Base-by-base conservation (phyloP, 176 grass and related monocot species). In the Themeda triandra region DNA sequence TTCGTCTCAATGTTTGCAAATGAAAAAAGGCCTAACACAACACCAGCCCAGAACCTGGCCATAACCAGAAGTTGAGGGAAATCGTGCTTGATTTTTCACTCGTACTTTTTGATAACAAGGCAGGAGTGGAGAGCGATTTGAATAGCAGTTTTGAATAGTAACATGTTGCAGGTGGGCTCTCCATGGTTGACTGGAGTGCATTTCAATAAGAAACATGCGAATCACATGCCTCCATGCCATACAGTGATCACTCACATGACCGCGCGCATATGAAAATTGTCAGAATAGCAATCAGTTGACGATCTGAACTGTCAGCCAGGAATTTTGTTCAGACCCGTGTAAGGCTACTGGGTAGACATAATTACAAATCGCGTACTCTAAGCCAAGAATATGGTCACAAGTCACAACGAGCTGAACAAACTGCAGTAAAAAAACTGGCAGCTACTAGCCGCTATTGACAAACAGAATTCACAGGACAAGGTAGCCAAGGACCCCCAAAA, bases 401-500 rank as follows among this genome's bases (percentile, higher is more conserved):
- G 24, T 63, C 13, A 30, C 62, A 41, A 68, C 13, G 24, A 32
- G 23, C 53, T 48, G 41, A 69, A 79, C n/a, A 31, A 69, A 42
- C 66, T 63, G 13, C 27, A 66, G 30, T 41, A 27, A 88, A 84
- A 84, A 70, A 80, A 76, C 42, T 76, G 82, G 48, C 49, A 76
- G 59, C 66, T 33, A 39, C 54, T 67, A 19, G 11, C 54, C 19
- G 35, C 82, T 82, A 49, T 35, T 25, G 21, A 80, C 42, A 35
- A 69, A 71, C 56, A 79, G 13, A 45, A 78, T 78, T 36, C 60
- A 83, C 79, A 87, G 10, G 18, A 69, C 25, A 46, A 25, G 48
- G 66, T 82, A 31, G 12, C 12, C 21, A 53, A 54, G 24, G 63
- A 10, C 6, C 1, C 9, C 8, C 35, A 31, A 48, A 36, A 76